Percentiles rank a stretch among this genome's conserved stretches.
phyloP scores from a whole-genome alignment of 202 grass and related monocot genomes.

The Sporobolus alterniflorus region DNA sequence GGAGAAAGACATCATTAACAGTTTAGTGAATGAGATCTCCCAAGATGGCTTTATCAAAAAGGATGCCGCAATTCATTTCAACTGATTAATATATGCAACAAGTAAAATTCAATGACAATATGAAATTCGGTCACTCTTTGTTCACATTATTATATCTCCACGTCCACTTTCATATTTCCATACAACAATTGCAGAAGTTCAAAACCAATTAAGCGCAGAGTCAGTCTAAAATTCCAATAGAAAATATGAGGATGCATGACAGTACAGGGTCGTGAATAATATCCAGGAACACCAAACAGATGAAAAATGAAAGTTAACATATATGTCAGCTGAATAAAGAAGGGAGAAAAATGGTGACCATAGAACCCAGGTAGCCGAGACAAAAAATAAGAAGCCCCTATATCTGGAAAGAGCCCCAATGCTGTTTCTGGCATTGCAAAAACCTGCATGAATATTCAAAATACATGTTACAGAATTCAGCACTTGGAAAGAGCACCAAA shows the following conservation, averaged over 20 bases:
- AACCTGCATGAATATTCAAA: conserved; percentile 56
- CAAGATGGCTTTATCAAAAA: conserved; percentile 14
- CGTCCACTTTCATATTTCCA: not conserved
- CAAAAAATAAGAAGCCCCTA: conserved; percentile 95
- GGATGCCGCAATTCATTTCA: not conserved
- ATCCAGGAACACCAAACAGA: not conserved
- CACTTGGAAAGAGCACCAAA: not conserved
- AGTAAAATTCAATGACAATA: not conserved
- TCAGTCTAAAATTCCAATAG: conserved; percentile 3
- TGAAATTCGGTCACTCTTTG: not conserved
- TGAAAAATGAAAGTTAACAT: not conserved
- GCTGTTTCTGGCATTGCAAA: conserved; percentile 99
- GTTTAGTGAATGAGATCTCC: conserved; percentile 31
- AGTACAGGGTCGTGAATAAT: conserved; percentile 17
- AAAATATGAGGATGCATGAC: not conserved
- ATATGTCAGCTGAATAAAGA: conserved; percentile 13
- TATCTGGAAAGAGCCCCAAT: conserved; percentile 91
- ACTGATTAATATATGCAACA: not conserved
- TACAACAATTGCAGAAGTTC: not conserved
- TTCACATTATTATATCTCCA: conserved; percentile 8
- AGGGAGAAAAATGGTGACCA: conserved; percentile 53
- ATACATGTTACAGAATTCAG: not conserved
- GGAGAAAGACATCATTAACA: conserved; percentile 40
- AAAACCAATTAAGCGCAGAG: conserved; percentile 27
- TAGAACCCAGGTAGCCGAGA: conserved; percentile 88